Base-by-base conservation (phyloP, 805 yeast genomes). In the Sporopachydermia quercuum region DNA sequence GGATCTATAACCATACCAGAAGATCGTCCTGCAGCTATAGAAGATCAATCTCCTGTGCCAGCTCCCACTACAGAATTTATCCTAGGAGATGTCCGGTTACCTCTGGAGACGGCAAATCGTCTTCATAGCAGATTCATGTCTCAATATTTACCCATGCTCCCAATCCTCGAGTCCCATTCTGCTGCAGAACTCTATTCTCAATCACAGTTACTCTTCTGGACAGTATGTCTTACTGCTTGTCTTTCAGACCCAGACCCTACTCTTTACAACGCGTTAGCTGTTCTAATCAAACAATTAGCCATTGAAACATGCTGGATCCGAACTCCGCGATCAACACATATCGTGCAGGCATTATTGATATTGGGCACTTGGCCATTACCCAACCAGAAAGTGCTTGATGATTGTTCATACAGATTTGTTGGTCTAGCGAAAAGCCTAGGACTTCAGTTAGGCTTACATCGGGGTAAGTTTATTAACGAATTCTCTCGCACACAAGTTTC, bases 301-400 rank as follows among this genome's bases (percentile, higher is more conserved):
- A 84, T 84, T 40, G 94, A 83, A 51, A 83, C 93, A 0, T 85
- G 95, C 58, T 84, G 95, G 93, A 74, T 86, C 38, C 65, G 87
- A 42, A 87, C 96, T 0, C 96, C 96, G 2, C 68, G 96, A 52
- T 82, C 94, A 2, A 83, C 96, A 0, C 95, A 87, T 55, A 87
- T 87, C 34, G 84, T 87, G 4, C 96, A 87, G 53, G 94, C 96
- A 0, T 62, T 87, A 34, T 61, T 87, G 17, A 78, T 87, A n/a
- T 63, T 87, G 18, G 75, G 87, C 18, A 75, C 76, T 13, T 87
- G 96, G 96, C 96, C 96, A 0, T 57, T 87, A 36, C 96, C 96
- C 0, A 86, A 86, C 51, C 87, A 82, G 52, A 87, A 86, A 52
- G 89, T 87, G 15, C 63, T 87, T 43, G 96, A 87, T 58, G 96